phyloP scores from a whole-genome alignment of 768 basidiomycete species.

The Trametes coccinea region DNA sequence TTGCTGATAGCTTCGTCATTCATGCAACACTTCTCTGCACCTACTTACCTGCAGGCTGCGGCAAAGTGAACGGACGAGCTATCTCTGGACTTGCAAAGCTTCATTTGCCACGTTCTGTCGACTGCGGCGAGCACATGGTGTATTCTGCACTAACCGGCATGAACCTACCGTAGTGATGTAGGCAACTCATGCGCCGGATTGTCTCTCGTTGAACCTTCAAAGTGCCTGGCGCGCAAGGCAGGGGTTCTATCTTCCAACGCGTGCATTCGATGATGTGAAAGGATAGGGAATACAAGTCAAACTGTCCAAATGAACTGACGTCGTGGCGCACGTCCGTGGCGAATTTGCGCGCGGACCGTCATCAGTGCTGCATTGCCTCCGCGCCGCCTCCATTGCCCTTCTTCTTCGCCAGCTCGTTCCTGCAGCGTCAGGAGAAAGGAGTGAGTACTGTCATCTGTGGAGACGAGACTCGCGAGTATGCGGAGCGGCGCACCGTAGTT shows the following conservation, averaged over 20 bases:
- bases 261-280: slow-evolving; percentile 2
- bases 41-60: too few relatives aligned
- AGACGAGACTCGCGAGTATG: background rate
- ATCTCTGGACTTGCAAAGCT: too few relatives aligned
- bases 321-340: background rate
- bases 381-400: slow-evolving; percentile 23
- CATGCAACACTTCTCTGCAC: too few relatives aligned
- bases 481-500: slow-evolving; percentile 73
- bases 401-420: slow-evolving; percentile 33
- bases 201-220: background rate
- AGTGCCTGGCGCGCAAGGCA: background rate
- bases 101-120: too few relatives aligned
- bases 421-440: background rate
- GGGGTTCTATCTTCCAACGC: background rate
- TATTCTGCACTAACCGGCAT: too few relatives aligned
- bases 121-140: too few relatives aligned
- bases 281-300: background rate
- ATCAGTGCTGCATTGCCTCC: slow-evolving; percentile 34
- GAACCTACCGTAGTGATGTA: too few relatives aligned
- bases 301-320: background rate
- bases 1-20: too few relatives aligned
- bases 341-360: too few relatives aligned
- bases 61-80: too few relatives aligned
- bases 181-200: too few relatives aligned
- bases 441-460: background rate